Percentiles rank a stretch among this genome's conserved stretches.
Evolutionary conservation across 352 stramenopile species (phyloP).

Genomic region (Saprolegnia parasitica): DNA sequence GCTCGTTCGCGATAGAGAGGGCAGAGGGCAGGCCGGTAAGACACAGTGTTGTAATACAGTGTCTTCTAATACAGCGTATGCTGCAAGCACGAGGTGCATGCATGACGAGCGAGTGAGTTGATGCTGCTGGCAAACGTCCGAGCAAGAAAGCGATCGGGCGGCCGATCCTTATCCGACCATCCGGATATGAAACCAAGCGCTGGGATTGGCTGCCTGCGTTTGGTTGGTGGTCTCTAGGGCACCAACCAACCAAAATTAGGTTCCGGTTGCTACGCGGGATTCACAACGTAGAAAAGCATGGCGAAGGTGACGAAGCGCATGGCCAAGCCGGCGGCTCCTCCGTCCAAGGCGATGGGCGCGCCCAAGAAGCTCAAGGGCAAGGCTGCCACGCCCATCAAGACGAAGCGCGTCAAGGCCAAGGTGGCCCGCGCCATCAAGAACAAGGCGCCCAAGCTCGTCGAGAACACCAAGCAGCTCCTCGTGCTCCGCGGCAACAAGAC

Average conservation of each 20-base stretch:
- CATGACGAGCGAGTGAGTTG: no score
- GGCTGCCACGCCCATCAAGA: conserved; percentile 59
- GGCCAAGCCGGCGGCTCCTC: conserved; percentile 9
- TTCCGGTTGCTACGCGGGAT: neutral
- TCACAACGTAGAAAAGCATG: conserved; percentile 10
- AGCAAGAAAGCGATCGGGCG: neutral
- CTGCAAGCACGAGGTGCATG: no score
- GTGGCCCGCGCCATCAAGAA: conserved; percentile 79
- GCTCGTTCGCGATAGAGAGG: no score
- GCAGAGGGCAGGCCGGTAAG: no score
- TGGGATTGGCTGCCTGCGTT: neutral
- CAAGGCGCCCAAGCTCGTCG: conserved; percentile 88
- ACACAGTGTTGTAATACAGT: no score
- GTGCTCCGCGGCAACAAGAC: conserved; percentile 89
- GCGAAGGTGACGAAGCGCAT: conserved; percentile 17
- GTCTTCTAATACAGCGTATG: no score
- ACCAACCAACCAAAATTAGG: conserved; percentile 2
- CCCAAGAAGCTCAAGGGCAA: conserved; percentile 46
- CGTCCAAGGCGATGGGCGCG: conserved; percentile 29
- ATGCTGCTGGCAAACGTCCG: neutral
- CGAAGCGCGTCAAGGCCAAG: conserved; percentile 76
- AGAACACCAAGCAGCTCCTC: conserved; percentile 89
- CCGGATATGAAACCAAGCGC: neutral
- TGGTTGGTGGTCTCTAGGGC: neutral
- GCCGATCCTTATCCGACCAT: neutral